Evolutionary conservation across 2,329 filamentous ascomycete species (phyloP), one percentile per base, ranked within the genome.

Genomic region (Lasiodiplodia hormozganensis): DNA sequence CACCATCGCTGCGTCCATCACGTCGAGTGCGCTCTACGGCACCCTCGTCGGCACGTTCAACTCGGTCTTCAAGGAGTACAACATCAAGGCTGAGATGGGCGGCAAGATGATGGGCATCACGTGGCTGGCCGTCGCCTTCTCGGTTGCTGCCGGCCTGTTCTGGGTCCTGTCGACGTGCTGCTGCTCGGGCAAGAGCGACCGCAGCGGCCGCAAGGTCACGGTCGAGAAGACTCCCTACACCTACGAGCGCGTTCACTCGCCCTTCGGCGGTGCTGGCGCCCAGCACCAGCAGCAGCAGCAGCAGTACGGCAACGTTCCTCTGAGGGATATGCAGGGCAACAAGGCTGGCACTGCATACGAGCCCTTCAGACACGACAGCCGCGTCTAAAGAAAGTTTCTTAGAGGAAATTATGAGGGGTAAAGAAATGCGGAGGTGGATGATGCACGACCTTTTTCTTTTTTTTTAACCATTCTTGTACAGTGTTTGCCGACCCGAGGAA

Each of bases 81-180:
- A 91, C 70, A 90, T 95, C 73, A 80, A 86, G 5, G 88, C 89
- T 62, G 80, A 78, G 62, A 82, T 96, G 77, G 92, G 94, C 82
- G 87, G 79, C 36, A 83, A 85, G 69, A 95, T 92, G 82, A 88
- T 96, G 67, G 86, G 86, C 43, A 82, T 89, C 23, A 88, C 91
- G 74, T 97, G 94, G 93, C 84, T 98, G 70, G 90, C 90, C 53
- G 90, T 90, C 49, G 92, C 88, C 34, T 94, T 96, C 77, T 90
- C 91, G 70, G 77, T 96, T 40, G 92, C 80, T 52, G 90, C 91
- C 8, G 88, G 88, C 71, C 82, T 97, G 77, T 97, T 98, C 90
- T 98, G 96, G 95, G 83, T 94, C 76, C 88, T 96, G 79, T 93
- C 90, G 80, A 87, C 92, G 75, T 98, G 95, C 90, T 98, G 94